These are phyloP conservation scores for Claviceps cyperi DNA, from an alignment of 2,329 filamentous ascomycete species.

Conservation along the genomic window DNA sequence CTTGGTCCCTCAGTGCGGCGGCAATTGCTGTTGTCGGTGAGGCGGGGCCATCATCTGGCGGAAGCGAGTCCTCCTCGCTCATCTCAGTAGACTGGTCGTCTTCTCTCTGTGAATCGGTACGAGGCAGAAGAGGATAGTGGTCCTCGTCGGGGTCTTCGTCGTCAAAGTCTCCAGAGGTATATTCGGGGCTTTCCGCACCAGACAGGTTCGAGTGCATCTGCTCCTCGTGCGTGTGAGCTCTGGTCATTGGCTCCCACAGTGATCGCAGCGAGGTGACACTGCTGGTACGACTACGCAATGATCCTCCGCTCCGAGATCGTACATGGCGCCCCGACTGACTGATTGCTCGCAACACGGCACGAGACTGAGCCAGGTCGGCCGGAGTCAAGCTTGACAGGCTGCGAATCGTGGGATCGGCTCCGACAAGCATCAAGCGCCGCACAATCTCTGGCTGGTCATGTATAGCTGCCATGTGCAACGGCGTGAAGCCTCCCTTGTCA, in stretches of 20 bases:
- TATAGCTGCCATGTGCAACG: conserved; percentile 68
- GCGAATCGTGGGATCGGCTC: conserved; percentile 56
- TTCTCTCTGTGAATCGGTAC: conserved; percentile 14
- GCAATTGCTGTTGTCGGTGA: conserved; percentile 49
- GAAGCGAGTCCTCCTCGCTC: conserved; percentile 25
- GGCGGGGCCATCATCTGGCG: conserved; percentile 21
- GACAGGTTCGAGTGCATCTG: conserved; percentile 25
- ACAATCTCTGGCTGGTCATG: conserved; percentile 65
- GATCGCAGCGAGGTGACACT: conserved; percentile 55
- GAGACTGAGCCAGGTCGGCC: conserved; percentile 54
- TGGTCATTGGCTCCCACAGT: conserved; percentile 43
- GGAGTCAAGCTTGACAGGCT: conserved; percentile 58
- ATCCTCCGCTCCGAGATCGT: conserved; percentile 51
- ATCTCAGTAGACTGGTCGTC: conserved; percentile 20
- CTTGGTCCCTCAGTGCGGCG: conserved; percentile 57
- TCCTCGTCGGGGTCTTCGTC: conserved; percentile 26
- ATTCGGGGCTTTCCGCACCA: conserved; percentile 28
- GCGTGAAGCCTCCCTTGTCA: conserved; percentile 68
- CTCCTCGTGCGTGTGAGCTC: conserved; percentile 18
- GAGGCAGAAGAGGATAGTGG: conserved; percentile 22
- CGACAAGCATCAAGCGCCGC: conserved; percentile 55
- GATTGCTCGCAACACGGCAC: conserved; percentile 48
- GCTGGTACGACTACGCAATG: conserved; percentile 45
- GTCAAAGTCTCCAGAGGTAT: conserved; percentile 30
- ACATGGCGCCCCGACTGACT: conserved; percentile 46